These are phyloP conservation scores for Aspergillus ochraceus DNA, from an alignment of 2,329 filamentous ascomycete species.

Conservation along the genomic window DNA sequence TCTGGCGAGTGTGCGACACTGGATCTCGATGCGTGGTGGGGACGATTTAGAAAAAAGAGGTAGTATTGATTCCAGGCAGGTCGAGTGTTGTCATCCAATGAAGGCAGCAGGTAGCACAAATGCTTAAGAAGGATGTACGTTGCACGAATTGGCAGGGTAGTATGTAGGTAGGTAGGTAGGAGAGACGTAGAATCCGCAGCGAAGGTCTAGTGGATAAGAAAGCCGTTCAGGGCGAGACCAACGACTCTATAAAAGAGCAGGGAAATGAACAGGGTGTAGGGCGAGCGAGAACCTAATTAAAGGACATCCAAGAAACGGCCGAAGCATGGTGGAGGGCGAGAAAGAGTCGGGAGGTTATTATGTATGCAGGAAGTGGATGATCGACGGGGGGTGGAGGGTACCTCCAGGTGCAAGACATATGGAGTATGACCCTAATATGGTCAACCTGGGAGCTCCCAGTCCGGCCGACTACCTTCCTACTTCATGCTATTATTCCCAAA, in stretches of 20 bases:
- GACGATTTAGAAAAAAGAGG: background rate
- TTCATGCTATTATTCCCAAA: no score
- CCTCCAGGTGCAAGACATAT: background rate
- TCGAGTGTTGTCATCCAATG: background rate
- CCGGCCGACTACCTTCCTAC: no score
- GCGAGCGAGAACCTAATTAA: background rate
- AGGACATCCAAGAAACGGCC: constrained; percentile 4
- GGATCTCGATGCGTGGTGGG: background rate
- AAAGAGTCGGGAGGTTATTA: constrained; percentile 7
- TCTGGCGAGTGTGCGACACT: background rate
- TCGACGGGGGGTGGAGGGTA: background rate
- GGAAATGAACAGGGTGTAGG: background rate
- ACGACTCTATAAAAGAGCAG: background rate
- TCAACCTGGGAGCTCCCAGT: background rate
- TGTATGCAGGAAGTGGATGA: background rate
- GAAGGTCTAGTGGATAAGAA: background rate
- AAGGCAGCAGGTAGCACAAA: background rate
- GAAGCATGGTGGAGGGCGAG: constrained; percentile 14
- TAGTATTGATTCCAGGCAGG: background rate
- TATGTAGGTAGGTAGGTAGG: background rate
- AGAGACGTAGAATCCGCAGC: no score
- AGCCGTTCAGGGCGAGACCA: background rate
- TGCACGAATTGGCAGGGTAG: background rate
- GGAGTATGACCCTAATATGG: background rate
- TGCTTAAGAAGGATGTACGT: background rate